Evolutionary conservation across 2,329 filamentous ascomycete genomes (phyloP).

Genomic region (Pleurostoma richardsiae): DNA sequence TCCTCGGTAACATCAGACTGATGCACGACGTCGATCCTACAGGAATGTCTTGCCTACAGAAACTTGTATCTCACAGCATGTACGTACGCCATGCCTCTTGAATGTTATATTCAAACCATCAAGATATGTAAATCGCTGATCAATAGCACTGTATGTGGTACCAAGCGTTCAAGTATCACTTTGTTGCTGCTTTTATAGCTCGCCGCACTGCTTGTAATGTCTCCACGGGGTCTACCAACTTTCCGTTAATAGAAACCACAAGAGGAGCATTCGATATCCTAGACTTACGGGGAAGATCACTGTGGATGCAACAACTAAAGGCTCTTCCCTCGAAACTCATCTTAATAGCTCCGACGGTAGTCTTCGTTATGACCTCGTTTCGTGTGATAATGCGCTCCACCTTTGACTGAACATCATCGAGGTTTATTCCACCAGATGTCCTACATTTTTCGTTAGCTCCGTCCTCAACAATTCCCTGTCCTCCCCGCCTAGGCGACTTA

Average conservation of each 20-base stretch:
- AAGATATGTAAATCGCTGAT: no score
- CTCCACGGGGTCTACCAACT: not conserved
- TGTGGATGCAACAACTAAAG: not conserved
- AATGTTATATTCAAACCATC: no score
- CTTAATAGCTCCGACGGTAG: not conserved
- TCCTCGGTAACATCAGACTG: no score
- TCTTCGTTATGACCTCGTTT: not conserved
- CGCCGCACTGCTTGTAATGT: not conserved
- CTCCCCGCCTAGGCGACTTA: not conserved
- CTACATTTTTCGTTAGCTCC: not conserved
- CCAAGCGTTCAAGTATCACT: no score
- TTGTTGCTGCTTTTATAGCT: not conserved
- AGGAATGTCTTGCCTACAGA: no score
- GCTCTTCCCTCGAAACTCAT: not conserved
- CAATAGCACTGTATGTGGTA: no score
- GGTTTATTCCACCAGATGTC: not conserved
- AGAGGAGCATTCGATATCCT: no score
- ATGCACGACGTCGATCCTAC: no score
- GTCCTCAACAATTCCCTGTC: not conserved
- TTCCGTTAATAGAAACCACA: no score
- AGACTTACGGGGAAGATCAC: not conserved
- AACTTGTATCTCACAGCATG: no score
- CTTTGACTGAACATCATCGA: not conserved
- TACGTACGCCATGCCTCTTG: no score
- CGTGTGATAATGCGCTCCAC: not conserved